These are phyloP conservation scores for Graphilbum fragrans DNA, from an alignment of 2,329 filamentous ascomycete species.

Conservation along the genomic window DNA sequence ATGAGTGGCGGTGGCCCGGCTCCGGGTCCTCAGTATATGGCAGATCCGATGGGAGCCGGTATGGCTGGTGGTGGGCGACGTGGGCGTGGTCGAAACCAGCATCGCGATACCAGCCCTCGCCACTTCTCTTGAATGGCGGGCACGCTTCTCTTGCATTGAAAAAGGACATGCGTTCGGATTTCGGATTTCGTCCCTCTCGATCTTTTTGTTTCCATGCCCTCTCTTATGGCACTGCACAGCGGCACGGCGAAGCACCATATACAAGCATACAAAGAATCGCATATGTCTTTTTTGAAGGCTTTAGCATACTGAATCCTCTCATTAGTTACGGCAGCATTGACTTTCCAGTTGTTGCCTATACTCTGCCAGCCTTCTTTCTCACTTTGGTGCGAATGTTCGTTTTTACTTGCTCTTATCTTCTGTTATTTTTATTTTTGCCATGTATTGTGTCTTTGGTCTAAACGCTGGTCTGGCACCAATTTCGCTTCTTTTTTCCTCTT, in stretches of 20 bases:
- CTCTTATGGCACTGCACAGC: too few species aligned
- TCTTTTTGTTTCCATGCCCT: too few species aligned
- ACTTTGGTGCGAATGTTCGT: not conserved
- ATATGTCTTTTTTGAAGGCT: too few species aligned
- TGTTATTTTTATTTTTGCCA: not conserved
- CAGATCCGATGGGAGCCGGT: slow-evolving; percentile 33
- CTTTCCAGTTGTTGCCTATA: too few species aligned
- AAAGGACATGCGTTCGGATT: too few species aligned
- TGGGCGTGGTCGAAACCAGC: slow-evolving; percentile 34
- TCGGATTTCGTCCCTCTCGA: too few species aligned
- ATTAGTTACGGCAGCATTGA: too few species aligned
- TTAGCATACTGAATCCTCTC: too few species aligned
- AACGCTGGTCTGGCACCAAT: not conserved
- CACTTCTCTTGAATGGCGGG: slow-evolving; percentile 5
- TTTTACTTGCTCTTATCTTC: not conserved
- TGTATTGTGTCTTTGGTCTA: not conserved
- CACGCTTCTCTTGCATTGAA: too few species aligned
- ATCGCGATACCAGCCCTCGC: slow-evolving; percentile 10
- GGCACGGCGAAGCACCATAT: too few species aligned
- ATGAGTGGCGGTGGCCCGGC: slow-evolving; percentile 24
- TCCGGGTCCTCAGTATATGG: slow-evolving; percentile 39
- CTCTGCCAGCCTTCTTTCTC: too few species aligned
- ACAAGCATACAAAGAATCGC: too few species aligned
- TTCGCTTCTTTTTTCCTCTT: not conserved
- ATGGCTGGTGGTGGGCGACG: slow-evolving; percentile 40